Conservation (phyloP, 208 protist species). For the Leishmania major region DNA sequence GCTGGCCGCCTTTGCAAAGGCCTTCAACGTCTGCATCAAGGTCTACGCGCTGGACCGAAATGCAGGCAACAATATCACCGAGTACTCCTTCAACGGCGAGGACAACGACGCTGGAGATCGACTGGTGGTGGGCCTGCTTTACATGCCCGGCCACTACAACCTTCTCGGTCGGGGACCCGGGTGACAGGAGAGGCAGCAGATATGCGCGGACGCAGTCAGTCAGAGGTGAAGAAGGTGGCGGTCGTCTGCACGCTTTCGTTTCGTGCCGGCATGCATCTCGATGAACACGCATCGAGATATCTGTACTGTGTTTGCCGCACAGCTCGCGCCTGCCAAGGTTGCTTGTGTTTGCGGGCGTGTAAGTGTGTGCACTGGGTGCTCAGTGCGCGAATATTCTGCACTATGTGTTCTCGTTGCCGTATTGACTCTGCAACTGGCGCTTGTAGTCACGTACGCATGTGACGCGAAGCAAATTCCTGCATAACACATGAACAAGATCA, state of each 20-base stretch:
- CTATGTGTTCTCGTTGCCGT: background rate
- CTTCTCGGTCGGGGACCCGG: conserved; percentile 36
- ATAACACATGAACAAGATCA: background rate
- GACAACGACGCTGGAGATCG: background rate
- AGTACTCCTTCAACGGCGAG: conserved; percentile 30
- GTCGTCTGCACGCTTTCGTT: background rate
- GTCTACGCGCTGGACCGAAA: conserved; percentile 72
- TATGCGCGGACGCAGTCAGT: background rate
- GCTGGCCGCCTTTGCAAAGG: conserved; percentile 65
- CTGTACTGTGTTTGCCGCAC: background rate
- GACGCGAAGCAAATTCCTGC: background rate
- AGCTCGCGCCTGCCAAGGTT: background rate
- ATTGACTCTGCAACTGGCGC: background rate
- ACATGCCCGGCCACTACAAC: conserved; percentile 85
- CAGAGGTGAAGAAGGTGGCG: background rate
- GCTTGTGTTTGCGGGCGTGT: background rate
- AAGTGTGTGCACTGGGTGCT: background rate
- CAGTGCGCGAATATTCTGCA: background rate
- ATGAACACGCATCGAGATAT: background rate
- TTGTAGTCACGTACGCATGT: background rate
- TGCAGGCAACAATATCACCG: conserved; percentile 33
- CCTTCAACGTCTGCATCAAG: conserved; percentile 50
- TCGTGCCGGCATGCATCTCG: background rate
- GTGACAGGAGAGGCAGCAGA: background rate
- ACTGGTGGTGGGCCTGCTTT: conserved; percentile 56